Evolutionary conservation across 2,329 filamentous ascomycete genomes (phyloP), one percentile per base, ranked within the genome.

Genomic region (Aspergillus novoparasiticus): DNA sequence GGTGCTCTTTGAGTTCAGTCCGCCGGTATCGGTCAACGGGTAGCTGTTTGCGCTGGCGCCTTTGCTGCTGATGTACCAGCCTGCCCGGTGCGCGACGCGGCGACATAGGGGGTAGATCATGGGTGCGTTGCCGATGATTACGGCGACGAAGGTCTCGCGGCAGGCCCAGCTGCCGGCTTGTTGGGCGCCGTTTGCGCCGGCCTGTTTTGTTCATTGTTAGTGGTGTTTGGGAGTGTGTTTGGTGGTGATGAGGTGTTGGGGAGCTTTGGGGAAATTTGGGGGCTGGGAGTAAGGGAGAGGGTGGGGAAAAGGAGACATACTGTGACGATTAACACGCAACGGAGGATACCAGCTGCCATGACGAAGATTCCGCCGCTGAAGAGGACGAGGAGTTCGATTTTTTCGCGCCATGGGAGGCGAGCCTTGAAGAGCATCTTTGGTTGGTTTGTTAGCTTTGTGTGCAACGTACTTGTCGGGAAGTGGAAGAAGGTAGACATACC

Each of bases 321-420:
- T 2, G 75, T 81, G 32, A 85, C 61, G 54, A 87, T 85, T 8
- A 85, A 72, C 5, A 85, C 79, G 59, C 82, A 84, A 48, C 86
- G 84, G 10, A 88, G 74, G 60, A 87, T 81, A 4, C 83, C 84
- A 23, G 82, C 82, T 46, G 83, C 79, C 67, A 85, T 86, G 55
- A 87, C 82, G 67, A 88, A 86, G 14, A 83, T 68, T 6, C 84
- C 86, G 14, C 84, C 84, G 41, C 81, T 82, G 71, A 87, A 88
- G 19, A 89, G 77, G 5, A 86, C 63, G 2, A 85, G 76, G 0
- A 88, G 76, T 3, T 83, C 81, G 1, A 83, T 66, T 68, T 88
- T 89, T 67, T 84, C 84, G 6, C 76, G 72, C 23, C 79, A 77
- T 10, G 75, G 77, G 6, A 89, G 76, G 5, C 79, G 80, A 0